A percentile compares a stretch with the other conserved stretches of the same genome.
Conservation (phyloP, 768 basidiomycete species). For the Lactarius sp. region DNA sequence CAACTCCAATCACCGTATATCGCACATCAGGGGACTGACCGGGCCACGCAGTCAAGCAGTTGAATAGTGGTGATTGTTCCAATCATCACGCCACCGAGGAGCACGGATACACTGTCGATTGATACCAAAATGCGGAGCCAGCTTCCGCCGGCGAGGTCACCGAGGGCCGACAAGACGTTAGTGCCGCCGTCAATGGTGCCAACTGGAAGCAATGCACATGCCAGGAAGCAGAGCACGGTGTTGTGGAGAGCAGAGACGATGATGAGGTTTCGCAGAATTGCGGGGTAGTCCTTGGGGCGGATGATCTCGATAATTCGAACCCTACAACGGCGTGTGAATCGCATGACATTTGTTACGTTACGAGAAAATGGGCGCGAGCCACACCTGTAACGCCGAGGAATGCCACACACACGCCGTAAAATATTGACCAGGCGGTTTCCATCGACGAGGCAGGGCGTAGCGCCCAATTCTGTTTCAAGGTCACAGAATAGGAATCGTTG, state of each 20-base stretch:
- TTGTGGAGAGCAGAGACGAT: constrained; percentile 20
- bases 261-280: constrained; percentile 24
- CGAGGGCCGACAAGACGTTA: constrained; percentile 24
- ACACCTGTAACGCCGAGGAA: constrained; percentile 27
- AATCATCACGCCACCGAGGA: constrained; percentile 24
- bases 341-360: not conserved
- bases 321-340: constrained; percentile 5
- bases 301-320: constrained; percentile 25
- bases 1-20: not conserved
- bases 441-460: constrained; percentile 17
- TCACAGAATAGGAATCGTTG: constrained; percentile 20
- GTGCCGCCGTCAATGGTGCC: constrained; percentile 8
- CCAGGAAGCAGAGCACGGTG: constrained; percentile 17
- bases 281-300: constrained; percentile 19
- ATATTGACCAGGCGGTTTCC: constrained; percentile 17
- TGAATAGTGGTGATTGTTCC: constrained; percentile 20
- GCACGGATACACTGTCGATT: constrained; percentile 21
- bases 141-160: constrained; percentile 14
- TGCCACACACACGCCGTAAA: constrained; percentile 24
- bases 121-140: constrained; percentile 24
- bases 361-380: not conserved
- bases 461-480: constrained; percentile 20
- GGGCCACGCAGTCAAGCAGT: constrained; percentile 23
- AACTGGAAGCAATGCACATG: constrained; percentile 18
- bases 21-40: not conserved